These are phyloP conservation scores for Globisporangium emineosum DNA, from an alignment of 352 stramenopile species.

Conservation along the genomic window DNA sequence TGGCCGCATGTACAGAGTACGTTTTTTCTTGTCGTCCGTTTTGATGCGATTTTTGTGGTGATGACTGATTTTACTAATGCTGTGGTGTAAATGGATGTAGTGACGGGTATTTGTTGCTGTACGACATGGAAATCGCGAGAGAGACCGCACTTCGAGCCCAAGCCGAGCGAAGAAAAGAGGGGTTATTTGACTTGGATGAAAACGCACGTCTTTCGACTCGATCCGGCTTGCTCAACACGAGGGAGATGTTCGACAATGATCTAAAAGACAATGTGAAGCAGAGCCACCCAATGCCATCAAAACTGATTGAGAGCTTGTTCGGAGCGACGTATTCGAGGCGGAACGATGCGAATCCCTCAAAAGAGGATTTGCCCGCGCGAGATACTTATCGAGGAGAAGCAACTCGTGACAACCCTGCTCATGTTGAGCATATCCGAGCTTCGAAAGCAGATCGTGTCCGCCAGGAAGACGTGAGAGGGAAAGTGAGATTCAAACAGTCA, in stretches of 20 bases:
- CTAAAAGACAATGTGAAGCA: not conserved
- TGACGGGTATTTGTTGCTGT: conserved; percentile 74
- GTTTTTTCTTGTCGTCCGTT: not conserved
- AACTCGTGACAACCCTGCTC: not conserved
- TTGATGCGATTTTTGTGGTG: not conserved
- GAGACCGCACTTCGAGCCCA: conserved; percentile 49
- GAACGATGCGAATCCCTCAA: not conserved
- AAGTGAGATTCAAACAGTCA: not conserved
- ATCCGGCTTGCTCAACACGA: conserved; percentile 27
- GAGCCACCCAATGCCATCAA: conserved; percentile 49
- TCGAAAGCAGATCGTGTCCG: not conserved
- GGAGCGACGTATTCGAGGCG: conserved; percentile 31
- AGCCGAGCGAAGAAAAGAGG: conserved; percentile 34
- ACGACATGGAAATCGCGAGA: conserved; percentile 75
- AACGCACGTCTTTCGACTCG: conserved; percentile 35
- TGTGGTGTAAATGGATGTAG: conserved; percentile 25
- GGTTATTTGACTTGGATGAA: conserved; percentile 40
- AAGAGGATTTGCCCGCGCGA: not conserved
- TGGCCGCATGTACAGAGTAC: conserved; percentile 67
- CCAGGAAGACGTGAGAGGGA: not conserved
- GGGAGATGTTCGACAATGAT: not conserved
- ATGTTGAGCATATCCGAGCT: not conserved
- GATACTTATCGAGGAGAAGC: not conserved
- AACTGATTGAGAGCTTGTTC: conserved; percentile 75
- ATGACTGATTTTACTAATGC: no score